Evolutionary conservation across 2,329 filamentous ascomycete genomes (phyloP), one percentile per base, ranked within the genome.

Genomic region (Xylariales sp.): DNA sequence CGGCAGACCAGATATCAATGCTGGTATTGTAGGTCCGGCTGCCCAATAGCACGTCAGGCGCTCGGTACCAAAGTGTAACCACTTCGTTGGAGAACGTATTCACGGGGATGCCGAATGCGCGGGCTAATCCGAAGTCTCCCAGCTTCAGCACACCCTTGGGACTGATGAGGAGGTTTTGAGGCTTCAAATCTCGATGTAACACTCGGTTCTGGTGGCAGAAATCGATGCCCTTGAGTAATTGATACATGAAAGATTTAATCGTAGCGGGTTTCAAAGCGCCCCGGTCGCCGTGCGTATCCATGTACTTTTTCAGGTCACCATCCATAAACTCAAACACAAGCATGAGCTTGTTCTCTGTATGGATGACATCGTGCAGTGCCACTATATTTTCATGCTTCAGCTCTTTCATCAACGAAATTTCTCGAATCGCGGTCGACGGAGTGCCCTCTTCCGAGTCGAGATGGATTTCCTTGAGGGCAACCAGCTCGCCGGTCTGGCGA

Each of bases 321-420:
- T 98, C 93, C 91, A 98, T 96, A 65, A 83, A 95, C 64, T 98
- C 93, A 53, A 98, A 98, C 8, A 98, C 93, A 28, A 98, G 82
- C 93, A 98, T 98, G 41, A 98, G 81, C 64, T 98, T 98, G 69
- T 97, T 98, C 71, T 98, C 93, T 41, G 93, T 98, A 65, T 98
- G 93, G 55, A 98, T 97, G 40, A 98, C 93, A 73, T 98, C 93
- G 74, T 97, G 88, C 5, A 98, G 81, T 42, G 85, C 88, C 53
- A 98, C 90, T 50, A 98, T 97, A 60, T 96, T 97, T 62, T 96
- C 90, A 65, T 98, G 93, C 66, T 97, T 97, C 50, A 98, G 77
- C 67, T 98, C 93, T 67, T 98, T 98, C 93, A 98, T 97, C 40
- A 98, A 76, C 2, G 90, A 96, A 55, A 98, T 98, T 65, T 98